Evolutionary conservation across 768 basidiomycete genomes (phyloP), one percentile per base, ranked within the genome.

Genomic region (Hygrophorus russula): DNA sequence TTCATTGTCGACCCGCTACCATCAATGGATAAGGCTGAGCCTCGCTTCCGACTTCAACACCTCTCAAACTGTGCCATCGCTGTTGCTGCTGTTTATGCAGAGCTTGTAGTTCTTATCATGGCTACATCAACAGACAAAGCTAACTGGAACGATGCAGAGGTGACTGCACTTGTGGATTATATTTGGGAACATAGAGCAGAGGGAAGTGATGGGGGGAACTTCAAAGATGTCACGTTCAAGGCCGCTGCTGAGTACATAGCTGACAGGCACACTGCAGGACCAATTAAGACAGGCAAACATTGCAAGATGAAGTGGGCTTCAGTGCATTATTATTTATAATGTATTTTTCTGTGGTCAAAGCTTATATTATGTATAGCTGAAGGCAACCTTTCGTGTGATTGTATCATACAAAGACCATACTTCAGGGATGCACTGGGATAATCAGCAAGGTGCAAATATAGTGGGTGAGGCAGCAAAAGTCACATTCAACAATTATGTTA

Each of bases 61-160:
- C n/a, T n/a, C n/a, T n/a, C n/a, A n/a, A n/a, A n/a, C n/a, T n/a
- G n/a, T n/a, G n/a, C n/a, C n/a, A n/a, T n/a, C n/a, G n/a, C n/a
- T n/a, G n/a, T n/a, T n/a, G n/a, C n/a, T n/a, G n/a, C 61, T 88
- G 40, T 34, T 34, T 34, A 34, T 12, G 13, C 33, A 34, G 13
- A 13, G 13, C 17, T 34, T 10, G 33, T 12, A 15, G 13, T 15
- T 34, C 33, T 34, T 34, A 34, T 34, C 33, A 34, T 13, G 13
- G 33, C 10, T 10, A 10, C 13, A 34, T 10, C 33, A 15, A 34
- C 13, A 10, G 33, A 34, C 13, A 13, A 15, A 34, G 33, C 33
- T 15, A 12, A 34, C 17, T 56, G 51, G 53, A 52, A 28, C 8
- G 3, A 36, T 33, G 32, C 36, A 6, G 56, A 59, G 28, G 55